phyloP scores from a whole-genome alignment of 176 grass and related monocot genomes.

The Avena eriantha region DNA sequence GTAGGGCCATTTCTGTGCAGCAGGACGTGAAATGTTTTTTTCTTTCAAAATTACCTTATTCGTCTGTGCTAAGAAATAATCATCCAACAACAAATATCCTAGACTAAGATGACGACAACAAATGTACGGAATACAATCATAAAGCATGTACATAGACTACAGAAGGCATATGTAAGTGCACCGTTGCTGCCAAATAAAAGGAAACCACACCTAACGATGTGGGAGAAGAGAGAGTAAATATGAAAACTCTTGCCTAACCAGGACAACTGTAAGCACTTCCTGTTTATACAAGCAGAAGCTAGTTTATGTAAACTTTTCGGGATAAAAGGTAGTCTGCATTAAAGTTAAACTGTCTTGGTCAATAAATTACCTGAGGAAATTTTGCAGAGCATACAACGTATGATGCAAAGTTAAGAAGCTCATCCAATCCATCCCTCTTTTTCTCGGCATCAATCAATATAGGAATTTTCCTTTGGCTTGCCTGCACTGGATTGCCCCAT shows the following conservation, averaged over 20 bases:
- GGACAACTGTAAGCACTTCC: not conserved
- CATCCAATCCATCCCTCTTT: constrained; percentile 88
- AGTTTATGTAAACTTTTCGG: not conserved
- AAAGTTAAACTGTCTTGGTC: not conserved
- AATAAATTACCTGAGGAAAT: constrained; percentile 65
- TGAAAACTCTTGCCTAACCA: not conserved
- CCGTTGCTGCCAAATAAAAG: not conserved
- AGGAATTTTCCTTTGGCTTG: constrained; percentile 87
- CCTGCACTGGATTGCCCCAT: constrained; percentile 83
- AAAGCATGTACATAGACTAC: not conserved
- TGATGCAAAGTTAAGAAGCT: constrained; percentile 79
- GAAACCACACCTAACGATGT: not conserved
- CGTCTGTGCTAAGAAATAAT: constrained; percentile 7
- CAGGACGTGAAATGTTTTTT: not conserved
- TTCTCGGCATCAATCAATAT: constrained; percentile 88
- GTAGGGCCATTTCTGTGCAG: not conserved
- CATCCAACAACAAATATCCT: not conserved
- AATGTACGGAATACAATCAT: not conserved
- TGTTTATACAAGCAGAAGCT: constrained; percentile 13
- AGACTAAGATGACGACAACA: not conserved
- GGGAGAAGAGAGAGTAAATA: not conserved
- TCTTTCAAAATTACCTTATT: not conserved
- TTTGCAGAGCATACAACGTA: constrained; percentile 94
- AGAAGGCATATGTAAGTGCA: not conserved
- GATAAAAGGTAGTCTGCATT: not conserved